phyloP scores from a whole-genome alignment of 306 rosid genomes.

The Malus sylvestris region DNA sequence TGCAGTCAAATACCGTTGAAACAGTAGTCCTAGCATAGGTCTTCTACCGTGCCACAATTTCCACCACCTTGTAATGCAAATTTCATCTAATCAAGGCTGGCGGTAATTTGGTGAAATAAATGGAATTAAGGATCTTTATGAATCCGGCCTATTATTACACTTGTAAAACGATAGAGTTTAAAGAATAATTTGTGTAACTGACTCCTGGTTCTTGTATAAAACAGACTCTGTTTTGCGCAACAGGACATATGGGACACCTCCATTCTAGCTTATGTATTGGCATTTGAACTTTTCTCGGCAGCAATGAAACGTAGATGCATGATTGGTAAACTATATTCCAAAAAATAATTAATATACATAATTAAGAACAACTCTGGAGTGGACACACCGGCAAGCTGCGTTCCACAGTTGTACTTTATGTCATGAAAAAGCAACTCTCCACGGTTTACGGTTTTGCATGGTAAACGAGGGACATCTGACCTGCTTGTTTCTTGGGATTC shows the following conservation, averaged over 20 bases:
- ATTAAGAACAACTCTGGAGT: slow-evolving; percentile 14
- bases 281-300: neutral
- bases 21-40: slow-evolving; percentile 28
- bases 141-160: neutral
- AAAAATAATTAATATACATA: neutral
- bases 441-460: slow-evolving; percentile 66
- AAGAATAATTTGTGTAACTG: neutral
- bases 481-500: slow-evolving; percentile 84
- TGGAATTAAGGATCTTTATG: neutral
- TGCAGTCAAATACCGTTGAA: slow-evolving; percentile 33
- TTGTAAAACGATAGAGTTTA: neutral
- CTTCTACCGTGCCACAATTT: neutral
- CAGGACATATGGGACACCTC: neutral
- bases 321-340: neutral
- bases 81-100: neutral
- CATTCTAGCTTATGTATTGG: neutral
- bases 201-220: neutral
- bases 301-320: neutral
- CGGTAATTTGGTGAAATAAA: slow-evolving; percentile 1
- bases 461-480: slow-evolving; percentile 55
- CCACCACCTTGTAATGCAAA: neutral
- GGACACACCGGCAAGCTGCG: slow-evolving; percentile 11
- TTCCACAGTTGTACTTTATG: neutral
- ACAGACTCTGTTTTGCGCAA: neutral
- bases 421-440: slow-evolving; percentile 64